A percentile compares a stretch with the other conserved stretches of the same genome.
Conservation (phyloP, 1,139 yeast species). For the Hanseniaspora uvarum region DNA sequence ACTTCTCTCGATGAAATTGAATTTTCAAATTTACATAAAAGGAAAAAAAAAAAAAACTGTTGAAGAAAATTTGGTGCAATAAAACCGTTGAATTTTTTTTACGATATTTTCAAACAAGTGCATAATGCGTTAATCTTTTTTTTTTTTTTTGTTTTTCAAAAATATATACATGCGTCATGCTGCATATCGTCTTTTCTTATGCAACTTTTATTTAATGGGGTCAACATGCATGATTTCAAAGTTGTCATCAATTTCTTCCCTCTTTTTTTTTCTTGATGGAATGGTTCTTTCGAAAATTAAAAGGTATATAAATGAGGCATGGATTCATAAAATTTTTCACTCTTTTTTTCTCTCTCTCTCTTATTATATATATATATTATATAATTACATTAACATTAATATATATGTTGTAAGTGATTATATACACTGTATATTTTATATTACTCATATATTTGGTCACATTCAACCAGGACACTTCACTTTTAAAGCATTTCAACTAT, state of each 20-base stretch:
- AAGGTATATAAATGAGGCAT: neutral
- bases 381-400: neutral
- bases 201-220: neutral
- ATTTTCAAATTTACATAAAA: too few relatives aligned
- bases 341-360: too few relatives aligned
- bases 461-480: constrained; percentile 2
- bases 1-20: too few relatives aligned
- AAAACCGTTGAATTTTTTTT: neutral
- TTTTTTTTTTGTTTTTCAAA: too few relatives aligned
- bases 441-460: too few relatives aligned
- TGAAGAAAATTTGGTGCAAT: neutral
- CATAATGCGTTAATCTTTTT: neutral
- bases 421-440: too few relatives aligned
- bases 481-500: constrained; percentile 1
- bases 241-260: too few relatives aligned
- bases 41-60: neutral
- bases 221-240: neutral
- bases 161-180: neutral
- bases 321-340: too few relatives aligned
- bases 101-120: too few relatives aligned
- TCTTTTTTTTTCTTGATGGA: too few relatives aligned
- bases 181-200: neutral
- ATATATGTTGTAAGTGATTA: too few relatives aligned
- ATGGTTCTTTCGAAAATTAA: neutral
- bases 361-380: neutral